phyloP scores from a whole-genome alignment of 257 asterid species.

The Nicotiana sylvestris region DNA sequence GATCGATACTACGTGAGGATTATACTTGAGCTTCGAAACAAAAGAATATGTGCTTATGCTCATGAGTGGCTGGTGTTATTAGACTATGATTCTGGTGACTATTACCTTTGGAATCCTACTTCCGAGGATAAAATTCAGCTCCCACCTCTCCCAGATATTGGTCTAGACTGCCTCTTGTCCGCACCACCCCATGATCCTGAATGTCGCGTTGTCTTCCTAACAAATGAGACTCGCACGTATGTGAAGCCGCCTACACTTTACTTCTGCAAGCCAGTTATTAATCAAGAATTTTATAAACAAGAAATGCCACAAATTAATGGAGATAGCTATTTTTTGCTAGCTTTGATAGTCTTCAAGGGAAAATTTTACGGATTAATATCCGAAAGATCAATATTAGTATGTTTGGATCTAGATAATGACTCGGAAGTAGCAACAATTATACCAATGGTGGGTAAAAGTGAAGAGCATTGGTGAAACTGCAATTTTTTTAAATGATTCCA shows the following conservation, averaged over 20 bases:
- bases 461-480: background rate
- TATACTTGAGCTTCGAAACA: background rate
- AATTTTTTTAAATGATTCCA: background rate
- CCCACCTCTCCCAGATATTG: background rate
- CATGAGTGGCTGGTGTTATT: background rate
- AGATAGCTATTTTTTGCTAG: accelerated
- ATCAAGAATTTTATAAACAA: background rate
- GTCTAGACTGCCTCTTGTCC: background rate
- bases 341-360: background rate
- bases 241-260: background rate
- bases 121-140: background rate
- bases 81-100: background rate
- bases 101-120: background rate
- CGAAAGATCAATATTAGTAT: background rate
- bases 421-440: background rate
- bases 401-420: background rate
- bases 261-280: background rate
- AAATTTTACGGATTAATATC: background rate
- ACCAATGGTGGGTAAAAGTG: background rate
- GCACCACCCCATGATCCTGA: background rate
- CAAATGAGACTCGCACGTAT: background rate
- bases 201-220: background rate
- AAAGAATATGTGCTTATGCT: background rate
- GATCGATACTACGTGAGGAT: background rate
- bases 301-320: background rate